Percentiles rank a stretch among this genome's conserved stretches.
Conservation (phyloP, 306 rosid genomes). For the Calophaca sinica region DNA sequence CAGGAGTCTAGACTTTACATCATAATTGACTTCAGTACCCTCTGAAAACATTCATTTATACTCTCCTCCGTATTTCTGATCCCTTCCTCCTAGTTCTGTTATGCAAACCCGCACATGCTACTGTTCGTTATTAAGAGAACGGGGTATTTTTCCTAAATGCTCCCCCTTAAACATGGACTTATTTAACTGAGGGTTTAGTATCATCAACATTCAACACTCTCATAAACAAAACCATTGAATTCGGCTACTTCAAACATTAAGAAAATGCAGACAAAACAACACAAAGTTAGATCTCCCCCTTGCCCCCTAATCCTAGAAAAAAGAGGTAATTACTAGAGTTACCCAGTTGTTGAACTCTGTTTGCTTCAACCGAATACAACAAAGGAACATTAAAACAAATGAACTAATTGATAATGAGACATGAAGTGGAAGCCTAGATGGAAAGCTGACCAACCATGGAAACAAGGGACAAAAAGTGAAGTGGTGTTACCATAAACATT, state of each 20-base stretch:
- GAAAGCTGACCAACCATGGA: not conserved
- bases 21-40: not conserved
- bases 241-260: not conserved
- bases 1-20: not conserved
- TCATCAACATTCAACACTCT: not conserved
- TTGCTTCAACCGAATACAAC: not conserved
- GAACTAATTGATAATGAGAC: not conserved
- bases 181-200: not conserved
- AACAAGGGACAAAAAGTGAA: not conserved
- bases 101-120: not conserved
- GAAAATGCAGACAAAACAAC: not conserved
- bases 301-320: slow-evolving; percentile 1
- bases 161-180: too few species aligned
- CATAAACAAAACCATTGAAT: not conserved
- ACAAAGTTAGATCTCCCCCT: not conserved
- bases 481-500: not conserved
- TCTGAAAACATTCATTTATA: not conserved
- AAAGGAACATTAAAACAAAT: slow-evolving; percentile 1
- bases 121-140: not conserved
- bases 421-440: not conserved
- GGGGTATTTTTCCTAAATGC: not conserved
- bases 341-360: not conserved
- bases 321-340: not conserved
- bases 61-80: not conserved
- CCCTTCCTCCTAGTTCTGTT: not conserved